Conservation (phyloP, 495 filamentous ascomycete genomes). For the Aspergillus affinis region DNA sequence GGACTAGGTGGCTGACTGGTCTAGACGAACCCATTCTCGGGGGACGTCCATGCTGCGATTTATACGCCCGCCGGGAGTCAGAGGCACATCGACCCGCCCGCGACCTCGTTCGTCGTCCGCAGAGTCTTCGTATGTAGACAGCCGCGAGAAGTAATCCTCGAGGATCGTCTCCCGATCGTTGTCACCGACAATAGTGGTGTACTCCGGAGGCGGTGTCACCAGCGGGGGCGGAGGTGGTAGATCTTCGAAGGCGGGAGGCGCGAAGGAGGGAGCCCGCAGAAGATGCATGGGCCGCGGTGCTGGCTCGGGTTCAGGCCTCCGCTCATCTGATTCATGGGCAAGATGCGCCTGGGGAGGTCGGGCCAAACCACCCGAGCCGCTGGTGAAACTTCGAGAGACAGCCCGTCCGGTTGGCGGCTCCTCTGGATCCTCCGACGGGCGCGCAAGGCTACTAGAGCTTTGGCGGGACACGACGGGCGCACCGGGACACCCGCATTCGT, state of each 20-base stretch:
- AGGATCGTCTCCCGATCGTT: constrained; percentile 71
- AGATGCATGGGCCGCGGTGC: constrained; percentile 77
- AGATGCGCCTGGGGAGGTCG: constrained; percentile 50
- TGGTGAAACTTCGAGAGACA: constrained; percentile 47
- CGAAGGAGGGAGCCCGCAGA: constrained; percentile 81
- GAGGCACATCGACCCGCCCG: constrained; percentile 61
- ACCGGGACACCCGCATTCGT: constrained; percentile 77
- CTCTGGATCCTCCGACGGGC: constrained; percentile 27
- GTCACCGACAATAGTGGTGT: constrained; percentile 79
- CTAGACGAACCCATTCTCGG: constrained; percentile 53
- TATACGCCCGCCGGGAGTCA: constrained; percentile 68
- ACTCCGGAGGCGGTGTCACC: constrained; percentile 84
- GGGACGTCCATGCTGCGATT: constrained; percentile 68
- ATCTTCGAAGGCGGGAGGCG: constrained; percentile 87
- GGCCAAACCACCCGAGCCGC: constrained; percentile 44
- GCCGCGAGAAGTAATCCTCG: constrained; percentile 84
- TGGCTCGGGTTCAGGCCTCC: constrained; percentile 16
- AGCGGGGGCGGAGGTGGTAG: constrained; percentile 82
- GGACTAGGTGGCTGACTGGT: constrained; percentile 34
- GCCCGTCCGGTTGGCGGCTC: constrained; percentile 22
- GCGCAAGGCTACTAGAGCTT: constrained; percentile 38
- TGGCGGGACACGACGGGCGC: constrained; percentile 46
- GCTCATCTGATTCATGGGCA: constrained; percentile 43
- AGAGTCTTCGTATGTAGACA: constrained; percentile 57
- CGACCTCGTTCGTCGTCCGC: constrained; percentile 54